Percentiles rank a stretch among this genome's conserved stretches.
These are phyloP conservation scores for Ceraceosorus guamensis DNA, from an alignment of 1,284 basidiomycete genomes.

Conservation along the genomic window DNA sequence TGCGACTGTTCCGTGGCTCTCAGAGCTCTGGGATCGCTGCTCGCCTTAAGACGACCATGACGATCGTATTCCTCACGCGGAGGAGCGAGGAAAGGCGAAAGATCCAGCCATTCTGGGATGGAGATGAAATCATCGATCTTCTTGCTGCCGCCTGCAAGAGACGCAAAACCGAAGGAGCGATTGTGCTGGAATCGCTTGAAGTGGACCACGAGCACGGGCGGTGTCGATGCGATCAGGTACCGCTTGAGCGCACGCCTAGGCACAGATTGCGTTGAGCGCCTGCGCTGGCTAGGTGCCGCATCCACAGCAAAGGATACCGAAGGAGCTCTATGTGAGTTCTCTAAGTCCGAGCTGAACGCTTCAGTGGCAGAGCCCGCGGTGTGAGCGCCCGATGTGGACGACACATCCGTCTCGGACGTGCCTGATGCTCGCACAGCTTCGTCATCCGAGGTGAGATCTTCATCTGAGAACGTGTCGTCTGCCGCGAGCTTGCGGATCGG, in stretches of 20 bases:
- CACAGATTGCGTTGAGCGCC: conserved; percentile 52
- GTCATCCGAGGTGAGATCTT: too few species aligned
- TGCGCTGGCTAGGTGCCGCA: too few species aligned
- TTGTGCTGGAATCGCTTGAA: conserved; percentile 77
- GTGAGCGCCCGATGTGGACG: too few species aligned
- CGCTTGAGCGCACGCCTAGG: conserved; percentile 81
- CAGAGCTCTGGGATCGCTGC: conserved; percentile 33
- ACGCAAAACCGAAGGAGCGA: conserved; percentile 53
- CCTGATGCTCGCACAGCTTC: too few species aligned
- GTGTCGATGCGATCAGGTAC: conserved; percentile 77
- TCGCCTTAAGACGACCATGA: conserved; percentile 51
- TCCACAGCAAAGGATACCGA: too few species aligned
- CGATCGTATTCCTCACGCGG: conserved; percentile 60
- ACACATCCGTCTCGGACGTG: too few species aligned
- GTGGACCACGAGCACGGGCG: conserved; percentile 82
- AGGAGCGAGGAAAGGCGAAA: conserved; percentile 78
- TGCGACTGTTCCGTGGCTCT: not conserved
- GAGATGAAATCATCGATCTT: conserved; percentile 77
- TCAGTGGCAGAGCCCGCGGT: too few species aligned
- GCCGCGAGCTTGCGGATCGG: too few species aligned
- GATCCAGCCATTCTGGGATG: conserved; percentile 76
- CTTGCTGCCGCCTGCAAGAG: conserved; percentile 53
- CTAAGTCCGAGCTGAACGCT: too few species aligned
- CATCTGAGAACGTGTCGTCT: too few species aligned
- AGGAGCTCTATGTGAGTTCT: too few species aligned